Percentiles rank a stretch among this genome's conserved stretches.
These are phyloP conservation scores for Myriosclerotinia duriaeana DNA, from an alignment of 2,329 filamentous ascomycete genomes.

Conservation along the genomic window DNA sequence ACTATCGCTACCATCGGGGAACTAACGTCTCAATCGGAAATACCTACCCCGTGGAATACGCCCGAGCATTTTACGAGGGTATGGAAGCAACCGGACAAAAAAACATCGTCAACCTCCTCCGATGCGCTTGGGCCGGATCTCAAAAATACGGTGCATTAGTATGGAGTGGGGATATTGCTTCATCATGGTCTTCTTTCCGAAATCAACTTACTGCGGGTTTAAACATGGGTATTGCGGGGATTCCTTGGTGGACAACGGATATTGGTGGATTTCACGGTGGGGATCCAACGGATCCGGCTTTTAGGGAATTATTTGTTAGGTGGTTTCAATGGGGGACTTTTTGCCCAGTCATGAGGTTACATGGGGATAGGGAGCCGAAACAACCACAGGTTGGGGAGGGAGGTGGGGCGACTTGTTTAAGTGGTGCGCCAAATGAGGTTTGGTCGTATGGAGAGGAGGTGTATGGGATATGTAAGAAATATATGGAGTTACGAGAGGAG, in stretches of 20 bases:
- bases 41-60: slow-evolving; percentile 58
- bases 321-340: slow-evolving; percentile 72
- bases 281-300: slow-evolving; percentile 53
- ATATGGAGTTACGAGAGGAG: slow-evolving; percentile 57
- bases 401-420: slow-evolving; percentile 30
- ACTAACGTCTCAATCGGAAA: slow-evolving; percentile 58
- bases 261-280: slow-evolving; percentile 70
- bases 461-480: slow-evolving; percentile 59
- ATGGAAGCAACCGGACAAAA: slow-evolving; percentile 52
- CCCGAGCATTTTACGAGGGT: slow-evolving; percentile 60
- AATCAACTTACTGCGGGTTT: slow-evolving; percentile 63
- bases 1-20: slow-evolving; percentile 60
- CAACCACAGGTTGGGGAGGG: slow-evolving; percentile 43
- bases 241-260: slow-evolving; percentile 70
- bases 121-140: slow-evolving; percentile 57
- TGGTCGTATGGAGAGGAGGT: slow-evolving; percentile 65
- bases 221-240: slow-evolving; percentile 63
- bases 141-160: slow-evolving; percentile 65
- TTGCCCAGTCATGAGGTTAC: slow-evolving; percentile 66
- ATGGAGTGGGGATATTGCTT: slow-evolving; percentile 67
- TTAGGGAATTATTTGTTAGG: slow-evolving; percentile 62
- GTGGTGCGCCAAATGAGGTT: slow-evolving; percentile 60
- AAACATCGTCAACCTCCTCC: slow-evolving; percentile 59
- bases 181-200: slow-evolving; percentile 59
- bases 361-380: slow-evolving; percentile 64